phyloP scores from a whole-genome alignment of 208 protist genomes.

The Naegleria fowleri region DNA sequence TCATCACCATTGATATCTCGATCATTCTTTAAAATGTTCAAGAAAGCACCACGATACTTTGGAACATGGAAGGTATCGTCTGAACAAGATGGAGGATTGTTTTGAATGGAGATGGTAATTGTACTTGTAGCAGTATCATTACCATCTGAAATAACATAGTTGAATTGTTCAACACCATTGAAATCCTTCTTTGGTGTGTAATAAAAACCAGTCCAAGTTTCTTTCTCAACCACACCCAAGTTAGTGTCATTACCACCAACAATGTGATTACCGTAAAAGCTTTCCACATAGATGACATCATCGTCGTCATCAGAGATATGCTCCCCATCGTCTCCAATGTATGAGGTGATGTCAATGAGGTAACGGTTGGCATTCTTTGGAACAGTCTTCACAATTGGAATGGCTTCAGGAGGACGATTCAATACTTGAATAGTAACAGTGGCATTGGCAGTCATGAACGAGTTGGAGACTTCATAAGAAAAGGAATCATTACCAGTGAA shows the following conservation, averaged over 20 bases:
- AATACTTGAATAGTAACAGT: background rate
- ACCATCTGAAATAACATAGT: background rate
- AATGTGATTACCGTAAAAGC: background rate
- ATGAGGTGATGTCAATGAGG: too few species aligned
- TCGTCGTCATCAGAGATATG: too few species aligned
- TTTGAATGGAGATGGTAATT: background rate
- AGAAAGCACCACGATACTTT: background rate
- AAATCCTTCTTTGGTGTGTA: background rate
- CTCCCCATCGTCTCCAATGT: too few species aligned
- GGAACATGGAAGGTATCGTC: background rate
- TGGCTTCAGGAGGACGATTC: background rate
- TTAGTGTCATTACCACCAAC: background rate
- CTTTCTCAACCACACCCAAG: too few species aligned
- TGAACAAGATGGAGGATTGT: background rate
- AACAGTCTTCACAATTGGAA: too few species aligned
- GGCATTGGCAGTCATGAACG: background rate
- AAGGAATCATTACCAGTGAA: background rate
- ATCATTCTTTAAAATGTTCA: background rate
- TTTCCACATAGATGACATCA: background rate
- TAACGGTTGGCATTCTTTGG: too few species aligned
- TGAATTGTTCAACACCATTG: background rate
- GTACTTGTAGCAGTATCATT: background rate
- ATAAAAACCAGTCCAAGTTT: background rate
- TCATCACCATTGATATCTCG: conserved; percentile 10
- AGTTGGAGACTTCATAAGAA: background rate